Percentiles rank a stretch among this genome's conserved stretches.
phyloP scores from a whole-genome alignment of 169 alveolate genomes.

The Plasmodium falciparum region DNA sequence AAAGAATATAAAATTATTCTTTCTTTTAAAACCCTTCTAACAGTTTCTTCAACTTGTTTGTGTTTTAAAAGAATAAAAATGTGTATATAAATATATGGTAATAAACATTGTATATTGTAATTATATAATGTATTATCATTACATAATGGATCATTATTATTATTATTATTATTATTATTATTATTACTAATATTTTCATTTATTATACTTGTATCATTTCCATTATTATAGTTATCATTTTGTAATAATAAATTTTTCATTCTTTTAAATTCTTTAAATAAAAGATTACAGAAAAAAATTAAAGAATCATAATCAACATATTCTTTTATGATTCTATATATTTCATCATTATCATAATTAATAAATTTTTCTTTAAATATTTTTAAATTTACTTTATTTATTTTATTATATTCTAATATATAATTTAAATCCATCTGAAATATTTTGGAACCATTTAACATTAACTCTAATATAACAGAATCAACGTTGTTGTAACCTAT shows the following conservation, averaged over 20 bases:
- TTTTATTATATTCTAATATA: constrained; percentile 26
- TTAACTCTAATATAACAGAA: constrained; percentile 48
- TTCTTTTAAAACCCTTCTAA: constrained; percentile 50
- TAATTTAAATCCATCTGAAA: constrained; percentile 43
- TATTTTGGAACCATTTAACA: constrained; percentile 61
- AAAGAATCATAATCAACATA: constrained; percentile 45
- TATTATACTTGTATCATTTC: neutral
- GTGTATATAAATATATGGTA: constrained; percentile 35
- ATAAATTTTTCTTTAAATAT: constrained; percentile 39
- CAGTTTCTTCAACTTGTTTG: constrained; percentile 32
- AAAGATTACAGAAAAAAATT: constrained; percentile 38
- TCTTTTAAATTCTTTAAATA: constrained; percentile 39
- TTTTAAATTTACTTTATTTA: constrained; percentile 36
- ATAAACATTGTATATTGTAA: neutral
- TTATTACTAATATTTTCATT: neutral
- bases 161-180: neutral
- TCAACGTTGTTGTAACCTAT: constrained; percentile 18
- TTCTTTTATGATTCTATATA: constrained; percentile 39
- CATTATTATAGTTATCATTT: constrained; percentile 10
- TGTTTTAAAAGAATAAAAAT: constrained; percentile 61
- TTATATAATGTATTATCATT: neutral
- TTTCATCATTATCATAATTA: constrained; percentile 25
- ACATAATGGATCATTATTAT: neutral
- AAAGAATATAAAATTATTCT: constrained; percentile 60
- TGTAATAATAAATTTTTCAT: constrained; percentile 28